Conservation (phyloP, 495 filamentous ascomycete species). For the Entonaema liquescens region DNA sequence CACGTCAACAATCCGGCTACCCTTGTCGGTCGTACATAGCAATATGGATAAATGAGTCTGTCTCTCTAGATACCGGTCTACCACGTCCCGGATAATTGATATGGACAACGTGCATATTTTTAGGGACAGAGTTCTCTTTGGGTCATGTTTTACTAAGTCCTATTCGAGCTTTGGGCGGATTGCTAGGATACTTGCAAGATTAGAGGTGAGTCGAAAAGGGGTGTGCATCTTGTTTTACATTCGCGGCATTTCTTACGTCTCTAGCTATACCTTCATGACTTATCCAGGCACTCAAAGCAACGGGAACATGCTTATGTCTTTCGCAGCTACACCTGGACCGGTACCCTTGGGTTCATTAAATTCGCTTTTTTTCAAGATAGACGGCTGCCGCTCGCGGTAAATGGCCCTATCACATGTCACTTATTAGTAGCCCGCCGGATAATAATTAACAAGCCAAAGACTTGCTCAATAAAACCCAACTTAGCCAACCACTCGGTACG, state of each 20-base stretch:
- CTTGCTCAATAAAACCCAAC: conserved; percentile 6
- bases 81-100: conserved; percentile 31
- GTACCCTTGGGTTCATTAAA: not conserved
- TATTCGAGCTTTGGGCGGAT: not conserved
- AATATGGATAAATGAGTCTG: conserved; percentile 33
- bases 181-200: not conserved
- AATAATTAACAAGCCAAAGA: conserved; percentile 14
- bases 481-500: conserved; percentile 33
- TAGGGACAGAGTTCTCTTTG: conserved; percentile 10
- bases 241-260: not conserved
- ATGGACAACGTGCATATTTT: conserved; percentile 19
- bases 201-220: not conserved
- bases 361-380: not conserved
- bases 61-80: conserved; percentile 20
- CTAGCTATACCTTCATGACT: not conserved
- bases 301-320: not conserved
- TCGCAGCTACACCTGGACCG: not conserved
- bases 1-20: conserved; percentile 3
- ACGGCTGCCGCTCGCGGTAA: not conserved
- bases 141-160: not conserved
- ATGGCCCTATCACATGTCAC: conserved; percentile 9
- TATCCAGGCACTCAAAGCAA: not conserved
- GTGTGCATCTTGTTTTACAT: not conserved
- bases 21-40: conserved; percentile 21
- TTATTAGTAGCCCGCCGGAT: conserved; percentile 16